Conservation (phyloP, 495 filamentous ascomycete genomes). For the Penicillium chermesinum region DNA sequence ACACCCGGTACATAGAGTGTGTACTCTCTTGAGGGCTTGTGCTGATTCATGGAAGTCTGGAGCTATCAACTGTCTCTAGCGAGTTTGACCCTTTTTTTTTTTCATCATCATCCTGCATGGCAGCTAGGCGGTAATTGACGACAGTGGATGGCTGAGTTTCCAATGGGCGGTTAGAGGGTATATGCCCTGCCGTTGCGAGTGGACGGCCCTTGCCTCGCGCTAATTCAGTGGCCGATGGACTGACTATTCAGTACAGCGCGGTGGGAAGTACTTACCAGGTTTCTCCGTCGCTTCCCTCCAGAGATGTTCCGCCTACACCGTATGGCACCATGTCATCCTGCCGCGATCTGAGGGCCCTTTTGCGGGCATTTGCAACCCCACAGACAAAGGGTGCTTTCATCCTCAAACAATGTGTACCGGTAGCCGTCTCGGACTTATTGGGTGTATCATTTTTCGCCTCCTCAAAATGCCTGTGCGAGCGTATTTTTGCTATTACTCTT, state of each 20-base stretch:
- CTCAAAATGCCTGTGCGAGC: neutral
- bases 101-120: too few relatives aligned
- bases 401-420: neutral
- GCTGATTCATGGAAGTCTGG: too few relatives aligned
- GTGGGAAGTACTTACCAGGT: too few relatives aligned
- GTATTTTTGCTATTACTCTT: neutral
- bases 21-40: neutral
- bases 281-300: too few relatives aligned
- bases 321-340: too few relatives aligned
- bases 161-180: conserved; percentile 18
- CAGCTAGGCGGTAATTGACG: too few relatives aligned
- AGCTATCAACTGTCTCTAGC: too few relatives aligned
- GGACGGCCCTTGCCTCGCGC: conserved; percentile 18
- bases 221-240: conserved; percentile 6
- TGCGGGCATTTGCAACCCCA: neutral
- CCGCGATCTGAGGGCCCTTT: neutral
- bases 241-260: too few relatives aligned
- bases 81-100: too few relatives aligned
- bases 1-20: too few relatives aligned
- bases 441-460: conserved; percentile 4
- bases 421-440: conserved; percentile 10
- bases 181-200: conserved; percentile 11
- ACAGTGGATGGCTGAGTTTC: conserved; percentile 13
- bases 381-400: neutral
- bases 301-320: too few relatives aligned